Base-by-base conservation (phyloP, 148 eudicot genomes). In the Euryodendron excelsum region DNA sequence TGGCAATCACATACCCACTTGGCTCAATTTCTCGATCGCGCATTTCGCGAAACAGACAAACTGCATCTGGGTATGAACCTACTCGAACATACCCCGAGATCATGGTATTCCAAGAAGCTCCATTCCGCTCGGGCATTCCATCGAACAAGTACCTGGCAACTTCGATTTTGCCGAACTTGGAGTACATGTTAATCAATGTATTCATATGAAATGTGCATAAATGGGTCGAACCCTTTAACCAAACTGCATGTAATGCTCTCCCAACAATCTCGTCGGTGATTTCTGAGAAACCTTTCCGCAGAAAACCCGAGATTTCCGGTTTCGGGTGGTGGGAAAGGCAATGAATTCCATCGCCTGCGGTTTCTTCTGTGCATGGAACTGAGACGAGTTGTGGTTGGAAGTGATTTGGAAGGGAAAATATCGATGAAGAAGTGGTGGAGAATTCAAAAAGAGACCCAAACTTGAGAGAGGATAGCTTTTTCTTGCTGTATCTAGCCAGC, bases 21-120 rank as follows among this genome's bases (percentile, higher is more conserved):
- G 79, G 74, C 41, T 80, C 81, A 75, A 86, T 53, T 28, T 77
- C 93, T 44, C 27, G 69, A 18, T 18, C 52, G 72, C 85, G 73
- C 95, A 93, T 88, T 47, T 87, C 80, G 56, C 75, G 48, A 84
- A 93, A 93, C 62, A 93, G 56, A 7, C 3, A 27, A 23, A 82
- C 36, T 0, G 93, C 95, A 56, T 84, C 88, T 0, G 9, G 6
- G 56, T 86, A 86, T n/a, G 67, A 81, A 25, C 87, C 90, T 63
- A 17, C 85, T 23, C 85, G 83, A 34, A 93, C 97, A 75, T 85
- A 82, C 61, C 83, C 89, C 1, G 95, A 91, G 34, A 90, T 80
- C 89, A 93, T 82, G 70, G 89, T 87, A 76, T 87, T 91, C 97
- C 93, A 93, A 76, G 97, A 85, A 76, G 89, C 91, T 44, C 67